phyloP scores from a whole-genome alignment of 75 land plant genomes.

The Pinus taeda region DNA sequence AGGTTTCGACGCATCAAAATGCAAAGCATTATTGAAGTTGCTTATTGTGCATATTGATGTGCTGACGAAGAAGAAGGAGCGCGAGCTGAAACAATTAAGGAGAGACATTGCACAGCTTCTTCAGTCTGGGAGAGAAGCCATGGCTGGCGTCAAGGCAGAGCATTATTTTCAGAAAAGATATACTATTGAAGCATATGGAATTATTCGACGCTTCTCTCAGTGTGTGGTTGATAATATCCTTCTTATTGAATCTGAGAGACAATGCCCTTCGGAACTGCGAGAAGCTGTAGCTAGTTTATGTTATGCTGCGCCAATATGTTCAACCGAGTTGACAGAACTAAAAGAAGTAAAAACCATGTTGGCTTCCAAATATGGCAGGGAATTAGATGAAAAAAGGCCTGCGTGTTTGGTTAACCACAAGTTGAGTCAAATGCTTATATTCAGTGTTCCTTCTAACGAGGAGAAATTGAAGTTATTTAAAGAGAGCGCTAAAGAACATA shows the following conservation, averaged over 20 bases:
- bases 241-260: conserved; percentile 80
- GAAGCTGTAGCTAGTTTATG: conserved; percentile 91
- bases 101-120: conserved; percentile 81
- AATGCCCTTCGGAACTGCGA: conserved; percentile 82
- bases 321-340: conserved; percentile 72
- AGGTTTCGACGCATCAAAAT: background rate
- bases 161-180: conserved; percentile 81
- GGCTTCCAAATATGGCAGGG: conserved; percentile 86
- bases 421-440: conserved; percentile 79
- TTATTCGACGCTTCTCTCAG: conserved; percentile 82
- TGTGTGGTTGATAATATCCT: conserved; percentile 75
- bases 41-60: conserved; percentile 48
- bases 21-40: conserved; percentile 1
- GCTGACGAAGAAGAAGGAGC: conserved; percentile 73
- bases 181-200: conserved; percentile 82
- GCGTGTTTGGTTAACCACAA: conserved; percentile 94
- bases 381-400: conserved; percentile 82
- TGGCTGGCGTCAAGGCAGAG: conserved; percentile 87
- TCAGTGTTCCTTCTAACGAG: conserved; percentile 73
- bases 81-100: conserved; percentile 64
- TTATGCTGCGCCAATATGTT: conserved; percentile 93
- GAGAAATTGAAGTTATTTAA: conserved; percentile 82
- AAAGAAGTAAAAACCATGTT: conserved; percentile 66
- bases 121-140: conserved; percentile 89
- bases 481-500: conserved; percentile 90